Evolutionary conservation across 169 alveolate species (phyloP), one percentile per base, ranked within the genome.

Genomic region (Besnoitia besnoiti): DNA sequence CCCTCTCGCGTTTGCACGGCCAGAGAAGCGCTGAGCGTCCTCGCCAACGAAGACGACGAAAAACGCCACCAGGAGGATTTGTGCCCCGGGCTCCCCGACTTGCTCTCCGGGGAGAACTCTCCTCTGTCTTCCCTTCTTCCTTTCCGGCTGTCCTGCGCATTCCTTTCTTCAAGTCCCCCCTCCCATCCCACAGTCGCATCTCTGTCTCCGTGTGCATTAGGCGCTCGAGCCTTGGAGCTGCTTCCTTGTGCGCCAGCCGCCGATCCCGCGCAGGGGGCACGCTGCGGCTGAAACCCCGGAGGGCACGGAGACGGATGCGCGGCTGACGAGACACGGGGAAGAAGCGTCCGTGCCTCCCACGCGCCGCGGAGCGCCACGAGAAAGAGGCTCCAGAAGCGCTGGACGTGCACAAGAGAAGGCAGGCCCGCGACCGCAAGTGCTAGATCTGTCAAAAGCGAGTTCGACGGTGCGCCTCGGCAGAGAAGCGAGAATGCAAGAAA

Each of bases 341-440:
- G 61, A 37, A 77, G 87, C 55, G 7, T 40, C 8, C 59, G 87
- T 37, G 87, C 40, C 55, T 77, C 87, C 87, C 87, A 77, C 30
- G 49, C 50, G 33, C 47, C 37, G 12, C 87, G 49, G 12, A 77
- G 10, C 5, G 61, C 55, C 4, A 19, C 44, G 37, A 77, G 33
- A 42, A 77, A 42, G 37, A 44, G 40, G 21, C 61, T 21, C 87
- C 87, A 77, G 87, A 77, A 42, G 0, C 87, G n/a, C 55, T 77
- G 59, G 59, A 77, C 87, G 87, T 77, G 87, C 33, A 4, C 59
- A 2, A 77, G 87, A 19, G 87, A 40, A 5, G 87, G 87, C 33
- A 77, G 87, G 14, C 50, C 61, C 59, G 87, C 87, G 59, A 77
- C 87, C 30, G 55, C 87, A 51, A 77, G 12, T 1, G 87, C 87